Evolutionary conservation across 148 eudicot species (phyloP).

Genomic region (Camellia lanceoleosa): DNA sequence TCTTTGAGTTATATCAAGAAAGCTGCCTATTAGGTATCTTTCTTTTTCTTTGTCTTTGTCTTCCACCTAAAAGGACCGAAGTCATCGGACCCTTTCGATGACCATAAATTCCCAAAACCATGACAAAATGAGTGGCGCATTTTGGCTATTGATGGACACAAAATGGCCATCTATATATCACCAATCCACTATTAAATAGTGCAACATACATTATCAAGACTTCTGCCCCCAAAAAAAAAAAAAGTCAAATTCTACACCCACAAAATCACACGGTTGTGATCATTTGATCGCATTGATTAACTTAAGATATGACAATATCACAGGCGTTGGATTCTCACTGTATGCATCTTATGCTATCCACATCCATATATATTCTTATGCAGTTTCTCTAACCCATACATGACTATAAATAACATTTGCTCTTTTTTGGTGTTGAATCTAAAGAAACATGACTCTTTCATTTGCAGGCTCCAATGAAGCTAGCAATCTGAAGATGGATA

Average conservation of each 20-base stretch:
- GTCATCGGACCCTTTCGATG: conserved; percentile 11
- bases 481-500: conserved; percentile 66
- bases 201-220: too few species aligned
- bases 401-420: background rate
- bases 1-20: conserved; percentile 16
- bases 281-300: too few species aligned
- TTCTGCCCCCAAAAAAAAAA: too few species aligned
- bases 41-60: conserved; percentile 33
- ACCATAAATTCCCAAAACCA: conserved; percentile 11
- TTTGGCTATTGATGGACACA: too few species aligned
- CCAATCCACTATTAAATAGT: too few species aligned
- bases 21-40: conserved; percentile 27
- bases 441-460: conserved; percentile 1
- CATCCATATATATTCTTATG: background rate
- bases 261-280: too few species aligned
- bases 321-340: too few species aligned
- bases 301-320: too few species aligned
- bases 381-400: background rate
- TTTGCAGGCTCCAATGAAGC: conserved; percentile 65
- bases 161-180: too few species aligned
- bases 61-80: conserved; percentile 31
- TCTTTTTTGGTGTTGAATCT: conserved; percentile 4
- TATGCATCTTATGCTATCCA: too few species aligned
- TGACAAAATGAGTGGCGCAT: conserved; percentile 6
- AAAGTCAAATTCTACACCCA: too few species aligned